phyloP scores from a whole-genome alignment of 495 filamentous ascomycete genomes.

The Penicillium parvum region DNA sequence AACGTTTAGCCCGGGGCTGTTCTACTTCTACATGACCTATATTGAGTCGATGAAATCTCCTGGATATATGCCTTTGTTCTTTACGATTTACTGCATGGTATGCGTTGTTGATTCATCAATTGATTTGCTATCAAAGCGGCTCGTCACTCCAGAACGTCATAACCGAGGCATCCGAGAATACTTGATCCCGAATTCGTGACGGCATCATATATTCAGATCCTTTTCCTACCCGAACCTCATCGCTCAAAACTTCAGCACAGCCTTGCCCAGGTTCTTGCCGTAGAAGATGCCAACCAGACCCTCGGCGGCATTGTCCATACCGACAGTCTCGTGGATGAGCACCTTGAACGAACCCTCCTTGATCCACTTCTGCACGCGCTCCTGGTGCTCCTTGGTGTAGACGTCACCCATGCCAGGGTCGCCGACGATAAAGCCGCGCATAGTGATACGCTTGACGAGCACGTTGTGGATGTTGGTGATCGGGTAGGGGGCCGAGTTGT shows the following conservation, averaged over 20 bases:
- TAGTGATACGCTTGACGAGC: constrained; percentile 52
- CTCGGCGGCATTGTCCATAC: constrained; percentile 77
- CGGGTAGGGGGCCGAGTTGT: constrained; percentile 66
- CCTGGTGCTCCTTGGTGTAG: constrained; percentile 72
- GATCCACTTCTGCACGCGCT: constrained; percentile 81
- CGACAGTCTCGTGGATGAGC: constrained; percentile 63
- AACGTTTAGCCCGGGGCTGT: constrained; percentile 20
- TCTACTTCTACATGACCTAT: too few relatives aligned
- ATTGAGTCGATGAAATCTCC: too few relatives aligned
- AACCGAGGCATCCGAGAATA: constrained; percentile 7
- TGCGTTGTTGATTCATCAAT: too few relatives aligned
- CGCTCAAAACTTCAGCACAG: constrained; percentile 66
- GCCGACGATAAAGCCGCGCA: constrained; percentile 76
- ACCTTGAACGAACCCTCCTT: constrained; percentile 75
- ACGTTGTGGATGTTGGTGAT: constrained; percentile 60
- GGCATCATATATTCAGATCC: constrained; percentile 12
- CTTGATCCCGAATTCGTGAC: constrained; percentile 5
- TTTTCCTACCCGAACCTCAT: background rate
- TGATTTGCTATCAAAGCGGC: too few relatives aligned
- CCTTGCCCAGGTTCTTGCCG: constrained; percentile 92
- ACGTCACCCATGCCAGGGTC: constrained; percentile 64
- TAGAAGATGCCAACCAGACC: constrained; percentile 82
- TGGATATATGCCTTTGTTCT: background rate
- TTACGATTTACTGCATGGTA: too few relatives aligned
- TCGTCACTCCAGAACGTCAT: constrained; percentile 1